Conservation (phyloP, 208 protist genomes). For the Leishmania lainsoni region DNA sequence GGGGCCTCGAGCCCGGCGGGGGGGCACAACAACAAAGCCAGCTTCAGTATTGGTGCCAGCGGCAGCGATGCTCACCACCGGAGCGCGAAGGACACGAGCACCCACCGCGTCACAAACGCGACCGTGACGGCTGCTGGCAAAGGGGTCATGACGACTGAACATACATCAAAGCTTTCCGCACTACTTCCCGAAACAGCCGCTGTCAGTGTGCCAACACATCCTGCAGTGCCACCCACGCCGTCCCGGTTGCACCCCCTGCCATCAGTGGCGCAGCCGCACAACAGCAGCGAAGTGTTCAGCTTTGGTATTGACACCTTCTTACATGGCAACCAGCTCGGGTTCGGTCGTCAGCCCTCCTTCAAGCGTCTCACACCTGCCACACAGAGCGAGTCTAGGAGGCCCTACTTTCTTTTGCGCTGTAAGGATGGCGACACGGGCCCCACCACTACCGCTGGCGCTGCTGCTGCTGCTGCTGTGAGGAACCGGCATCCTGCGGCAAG, state of each 20-base stretch:
- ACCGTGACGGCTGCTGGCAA: not conserved
- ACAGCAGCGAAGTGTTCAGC: slow-evolving; percentile 31
- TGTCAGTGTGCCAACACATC: not conserved
- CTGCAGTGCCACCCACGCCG: not conserved
- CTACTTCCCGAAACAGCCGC: not conserved
- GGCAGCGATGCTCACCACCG: not conserved
- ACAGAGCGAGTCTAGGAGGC: slow-evolving; percentile 5
- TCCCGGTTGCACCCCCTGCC: not conserved
- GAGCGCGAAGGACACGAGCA: not conserved
- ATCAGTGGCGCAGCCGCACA: not conserved
- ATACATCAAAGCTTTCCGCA: not conserved
- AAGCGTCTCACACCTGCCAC: slow-evolving; percentile 27
- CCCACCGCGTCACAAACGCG: not conserved
- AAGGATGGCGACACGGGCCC: not conserved
- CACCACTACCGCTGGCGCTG: not conserved
- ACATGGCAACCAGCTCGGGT: slow-evolving; percentile 64
- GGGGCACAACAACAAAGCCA: not conserved
- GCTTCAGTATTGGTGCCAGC: not conserved
- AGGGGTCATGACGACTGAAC: not conserved
- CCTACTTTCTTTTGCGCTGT: slow-evolving; percentile 14
- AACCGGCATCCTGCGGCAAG: not conserved
- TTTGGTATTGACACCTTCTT: slow-evolving; percentile 78
- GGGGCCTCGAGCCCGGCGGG: slow-evolving; percentile 6
- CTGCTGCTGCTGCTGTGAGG: not conserved
- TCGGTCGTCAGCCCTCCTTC: slow-evolving; percentile 64